Conservation (phyloP, 345 rosid species). For the Citrus trifoliata region DNA sequence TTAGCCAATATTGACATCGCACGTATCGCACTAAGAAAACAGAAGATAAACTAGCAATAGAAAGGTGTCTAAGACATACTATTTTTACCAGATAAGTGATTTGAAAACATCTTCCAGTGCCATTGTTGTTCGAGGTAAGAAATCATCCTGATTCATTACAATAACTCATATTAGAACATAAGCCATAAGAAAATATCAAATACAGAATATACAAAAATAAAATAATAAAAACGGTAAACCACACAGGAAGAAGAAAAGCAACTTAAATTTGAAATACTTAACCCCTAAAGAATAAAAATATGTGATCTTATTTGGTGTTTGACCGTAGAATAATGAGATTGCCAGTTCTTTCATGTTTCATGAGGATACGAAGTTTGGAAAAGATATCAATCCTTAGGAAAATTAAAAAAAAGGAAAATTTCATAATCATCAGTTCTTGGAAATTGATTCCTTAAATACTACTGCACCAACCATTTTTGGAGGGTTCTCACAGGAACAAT, state of each 20-base stretch:
- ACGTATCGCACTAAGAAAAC: background rate
- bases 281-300: background rate
- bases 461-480: background rate
- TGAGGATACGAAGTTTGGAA: background rate
- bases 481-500: background rate
- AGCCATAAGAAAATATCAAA: no score
- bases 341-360: background rate
- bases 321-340: background rate
- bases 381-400: background rate
- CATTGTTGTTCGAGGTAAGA: constrained; percentile 86
- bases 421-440: background rate
- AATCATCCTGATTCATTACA: constrained; percentile 72
- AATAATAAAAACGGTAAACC: no score
- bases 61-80: constrained; percentile 39
- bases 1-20: background rate
- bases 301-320: background rate
- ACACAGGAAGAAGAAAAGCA: background rate
- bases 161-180: constrained; percentile 15
- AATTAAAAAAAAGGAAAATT: background rate
- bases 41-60: background rate
- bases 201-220: background rate
- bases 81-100: constrained; percentile 79
- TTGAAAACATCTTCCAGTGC: constrained; percentile 81
- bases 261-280: background rate
- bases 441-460: background rate